Evolutionary conservation across 2,329 filamentous ascomycete species (phyloP).

Genomic region (Talaromyces islandicus): DNA sequence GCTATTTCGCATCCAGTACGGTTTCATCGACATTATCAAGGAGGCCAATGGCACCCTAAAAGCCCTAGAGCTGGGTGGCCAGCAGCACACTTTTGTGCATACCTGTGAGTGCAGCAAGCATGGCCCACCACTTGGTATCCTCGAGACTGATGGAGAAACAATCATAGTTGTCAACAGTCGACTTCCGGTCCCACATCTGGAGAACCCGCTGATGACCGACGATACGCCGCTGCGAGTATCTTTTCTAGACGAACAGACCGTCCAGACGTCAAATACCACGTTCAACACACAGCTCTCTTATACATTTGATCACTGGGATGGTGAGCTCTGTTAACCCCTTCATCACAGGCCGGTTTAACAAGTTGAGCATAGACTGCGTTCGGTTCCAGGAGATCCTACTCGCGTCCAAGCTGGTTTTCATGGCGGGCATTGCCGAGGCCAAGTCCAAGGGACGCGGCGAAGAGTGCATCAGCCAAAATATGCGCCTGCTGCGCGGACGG

Average conservation of each 20-base stretch:
- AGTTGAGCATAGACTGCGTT: conserved; percentile 27
- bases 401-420: conserved; percentile 32
- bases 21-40: conserved; percentile 34
- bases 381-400: conserved; percentile 37
- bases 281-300: conserved; percentile 38
- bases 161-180: conserved; percentile 29
- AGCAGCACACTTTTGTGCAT: conserved; percentile 31
- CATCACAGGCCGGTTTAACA: neutral
- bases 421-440: conserved; percentile 37
- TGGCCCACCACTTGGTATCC: neutral
- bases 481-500: conserved; percentile 31
- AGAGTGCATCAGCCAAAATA: conserved; percentile 40
- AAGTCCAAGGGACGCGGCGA: conserved; percentile 40
- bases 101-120: conserved; percentile 24
- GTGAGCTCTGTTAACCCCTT: conserved; percentile 15
- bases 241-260: conserved; percentile 39
- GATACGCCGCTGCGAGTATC: conserved; percentile 33
- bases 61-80: conserved; percentile 33
- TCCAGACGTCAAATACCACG: conserved; percentile 31
- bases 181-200: conserved; percentile 36
- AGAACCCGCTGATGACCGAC: conserved; percentile 32
- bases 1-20: conserved; percentile 35
- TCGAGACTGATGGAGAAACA: neutral
- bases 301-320: conserved; percentile 37
- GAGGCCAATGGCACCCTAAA: conserved; percentile 30